Conservation (phyloP, 2,329 filamentous ascomycete species). For the Ceratocystis diversiconidia region DNA sequence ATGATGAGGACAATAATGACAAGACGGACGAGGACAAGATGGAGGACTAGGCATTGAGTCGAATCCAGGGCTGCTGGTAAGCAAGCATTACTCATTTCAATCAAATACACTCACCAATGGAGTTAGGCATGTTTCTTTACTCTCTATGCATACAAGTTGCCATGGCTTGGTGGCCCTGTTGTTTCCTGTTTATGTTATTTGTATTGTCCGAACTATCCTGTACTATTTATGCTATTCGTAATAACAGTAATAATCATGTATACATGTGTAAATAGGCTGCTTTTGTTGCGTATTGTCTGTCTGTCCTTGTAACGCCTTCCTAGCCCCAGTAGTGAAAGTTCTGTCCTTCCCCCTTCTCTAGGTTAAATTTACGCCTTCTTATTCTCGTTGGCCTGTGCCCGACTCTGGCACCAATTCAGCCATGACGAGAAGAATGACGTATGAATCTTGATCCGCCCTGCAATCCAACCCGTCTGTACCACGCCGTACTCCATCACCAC, state of each 20-base stretch:
- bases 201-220: too few species aligned
- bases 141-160: neutral
- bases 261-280: neutral
- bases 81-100: constrained; percentile 4
- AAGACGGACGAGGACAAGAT: constrained; percentile 63
- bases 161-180: neutral
- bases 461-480: constrained; percentile 44
- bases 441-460: constrained; percentile 45
- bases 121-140: neutral
- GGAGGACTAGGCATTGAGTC: constrained; percentile 51
- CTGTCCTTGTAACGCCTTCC: neutral
- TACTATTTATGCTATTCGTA: neutral
- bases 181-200: neutral
- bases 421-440: constrained; percentile 55
- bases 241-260: neutral
- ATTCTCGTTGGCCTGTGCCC: constrained; percentile 23
- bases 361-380: constrained; percentile 1
- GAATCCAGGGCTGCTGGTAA: neutral
- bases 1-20: constrained; percentile 43
- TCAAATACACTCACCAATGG: neutral
- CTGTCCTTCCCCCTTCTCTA: neutral
- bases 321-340: neutral
- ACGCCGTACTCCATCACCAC: constrained; percentile 51
- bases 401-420: constrained; percentile 55
- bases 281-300: neutral